These are phyloP conservation scores for Penicillium parvum DNA, from an alignment of 495 filamentous ascomycete species.

Conservation along the genomic window DNA sequence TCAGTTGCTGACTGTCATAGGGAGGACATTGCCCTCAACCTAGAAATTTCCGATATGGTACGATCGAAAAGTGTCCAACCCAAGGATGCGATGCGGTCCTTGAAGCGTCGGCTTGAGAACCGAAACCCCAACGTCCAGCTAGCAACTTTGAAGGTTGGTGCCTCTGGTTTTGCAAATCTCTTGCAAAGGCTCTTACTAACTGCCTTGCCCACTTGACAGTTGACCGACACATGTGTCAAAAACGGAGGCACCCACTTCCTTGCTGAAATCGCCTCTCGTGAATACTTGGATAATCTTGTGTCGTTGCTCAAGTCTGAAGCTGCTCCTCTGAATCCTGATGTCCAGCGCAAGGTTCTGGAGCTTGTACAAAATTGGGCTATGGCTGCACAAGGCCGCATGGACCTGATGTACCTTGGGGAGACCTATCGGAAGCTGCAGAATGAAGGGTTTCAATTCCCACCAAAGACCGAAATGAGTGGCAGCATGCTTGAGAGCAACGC, in stretches of 20 bases:
- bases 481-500: slow-evolving; percentile 97
- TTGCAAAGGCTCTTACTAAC: neutral
- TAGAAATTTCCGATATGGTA: slow-evolving; percentile 95
- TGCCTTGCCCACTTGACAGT: slow-evolving; percentile 37
- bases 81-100: slow-evolving; percentile 93
- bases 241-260: slow-evolving; percentile 98
- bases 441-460: slow-evolving; percentile 88
- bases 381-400: slow-evolving; percentile 79
- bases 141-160: slow-evolving; percentile 77
- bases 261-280: slow-evolving; percentile 86
- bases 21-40: slow-evolving; percentile 92
- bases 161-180: neutral
- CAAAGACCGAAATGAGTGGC: slow-evolving; percentile 77
- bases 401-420: slow-evolving; percentile 80
- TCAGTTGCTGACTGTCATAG: too few relatives aligned
- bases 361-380: slow-evolving; percentile 91
- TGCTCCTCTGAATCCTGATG: slow-evolving; percentile 73
- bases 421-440: slow-evolving; percentile 74
- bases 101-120: slow-evolving; percentile 90
- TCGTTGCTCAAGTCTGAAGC: slow-evolving; percentile 80
- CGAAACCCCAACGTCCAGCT: slow-evolving; percentile 96
- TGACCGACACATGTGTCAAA: slow-evolving; percentile 98
- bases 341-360: slow-evolving; percentile 85
- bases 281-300: slow-evolving; percentile 97
- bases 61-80: slow-evolving; percentile 94